phyloP scores from a whole-genome alignment of 352 stramenopile species.

The Blastocystis hominis region DNA sequence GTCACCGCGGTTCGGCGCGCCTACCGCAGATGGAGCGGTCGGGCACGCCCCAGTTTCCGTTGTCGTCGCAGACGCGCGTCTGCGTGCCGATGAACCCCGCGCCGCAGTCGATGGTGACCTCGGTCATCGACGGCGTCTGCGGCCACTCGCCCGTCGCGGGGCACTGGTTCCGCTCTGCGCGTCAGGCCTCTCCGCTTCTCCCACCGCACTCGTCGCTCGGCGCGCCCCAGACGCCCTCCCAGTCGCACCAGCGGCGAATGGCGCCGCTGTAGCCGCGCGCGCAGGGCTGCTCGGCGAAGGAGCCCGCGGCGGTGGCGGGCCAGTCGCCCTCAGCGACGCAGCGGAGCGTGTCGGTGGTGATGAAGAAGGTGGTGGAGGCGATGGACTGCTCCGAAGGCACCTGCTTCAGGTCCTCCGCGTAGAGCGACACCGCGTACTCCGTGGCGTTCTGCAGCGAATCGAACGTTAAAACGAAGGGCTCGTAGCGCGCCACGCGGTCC shows the following conservation, averaged over 20 bases:
- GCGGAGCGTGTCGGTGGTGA: constrained; percentile 10
- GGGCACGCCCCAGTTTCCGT: not conserved
- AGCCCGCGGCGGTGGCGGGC: not conserved
- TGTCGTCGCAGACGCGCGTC: constrained; percentile 18
- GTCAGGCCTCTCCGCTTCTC: not conserved
- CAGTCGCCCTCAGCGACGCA: constrained; percentile 8
- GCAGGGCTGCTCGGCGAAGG: not conserved
- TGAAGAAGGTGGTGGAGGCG: constrained; percentile 54
- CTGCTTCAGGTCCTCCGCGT: constrained; percentile 3
- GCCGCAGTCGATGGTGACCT: constrained; percentile 11
- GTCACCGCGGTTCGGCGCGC: not conserved
- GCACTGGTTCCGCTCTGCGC: constrained; percentile 6
- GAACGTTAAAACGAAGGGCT: not conserved
- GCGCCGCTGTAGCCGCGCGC: not conserved
- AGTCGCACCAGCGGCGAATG: not conserved
- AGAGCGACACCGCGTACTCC: constrained; percentile 49
- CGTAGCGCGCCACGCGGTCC: not conserved
- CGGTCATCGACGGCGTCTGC: not conserved
- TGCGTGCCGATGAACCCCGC: constrained; percentile 19
- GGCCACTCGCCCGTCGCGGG: not conserved
- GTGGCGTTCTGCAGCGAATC: constrained; percentile 3
- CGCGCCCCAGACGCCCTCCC: constrained; percentile 42
- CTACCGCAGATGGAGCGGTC: constrained; percentile 19
- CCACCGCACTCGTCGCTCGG: constrained; percentile 2
- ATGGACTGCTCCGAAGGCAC: not conserved